Conservation (phyloP, 1,284 basidiomycete genomes). For the Pseudozyma hubeiensis region DNA sequence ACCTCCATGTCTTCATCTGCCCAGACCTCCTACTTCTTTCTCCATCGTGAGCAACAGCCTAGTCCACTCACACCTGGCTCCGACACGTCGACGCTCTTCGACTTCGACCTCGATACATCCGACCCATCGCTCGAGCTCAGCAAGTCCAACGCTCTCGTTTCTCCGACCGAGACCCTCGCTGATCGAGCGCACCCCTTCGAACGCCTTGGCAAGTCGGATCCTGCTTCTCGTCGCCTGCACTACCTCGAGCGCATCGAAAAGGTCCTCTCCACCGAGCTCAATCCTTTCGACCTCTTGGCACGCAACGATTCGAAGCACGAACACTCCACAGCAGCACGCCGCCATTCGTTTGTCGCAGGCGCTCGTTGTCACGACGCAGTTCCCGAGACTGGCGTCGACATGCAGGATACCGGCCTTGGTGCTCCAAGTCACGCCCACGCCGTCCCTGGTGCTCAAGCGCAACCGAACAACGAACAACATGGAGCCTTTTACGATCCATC, state of each 20-base stretch:
- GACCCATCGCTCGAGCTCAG: slow-evolving; percentile 3
- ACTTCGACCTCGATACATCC: slow-evolving; percentile 22
- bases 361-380: slow-evolving; percentile 11
- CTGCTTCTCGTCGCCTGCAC: slow-evolving; percentile 14
- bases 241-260: slow-evolving; percentile 42
- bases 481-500: slow-evolving; percentile 47
- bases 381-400: slow-evolving; percentile 17
- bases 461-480: slow-evolving; percentile 6
- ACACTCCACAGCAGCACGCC: not conserved
- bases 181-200: not conserved
- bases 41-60: slow-evolving; percentile 14
- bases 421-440: slow-evolving; percentile 3
- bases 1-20: slow-evolving; percentile 33
- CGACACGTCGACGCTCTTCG: slow-evolving; percentile 39
- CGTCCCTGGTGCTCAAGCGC: slow-evolving; percentile 3
- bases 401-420: slow-evolving; percentile 21
- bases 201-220: not conserved
- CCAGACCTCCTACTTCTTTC: slow-evolving; percentile 13
- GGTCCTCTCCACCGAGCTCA: slow-evolving; percentile 34
- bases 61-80: slow-evolving; percentile 41
- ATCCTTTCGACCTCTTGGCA: slow-evolving; percentile 38
- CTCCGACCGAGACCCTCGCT: slow-evolving; percentile 30
- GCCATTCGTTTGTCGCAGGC: slow-evolving; percentile 11
- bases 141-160: slow-evolving; percentile 18
- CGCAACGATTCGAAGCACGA: slow-evolving; percentile 11